phyloP scores from a whole-genome alignment of 768 basidiomycete genomes.

The Auricularia auricula-judae region DNA sequence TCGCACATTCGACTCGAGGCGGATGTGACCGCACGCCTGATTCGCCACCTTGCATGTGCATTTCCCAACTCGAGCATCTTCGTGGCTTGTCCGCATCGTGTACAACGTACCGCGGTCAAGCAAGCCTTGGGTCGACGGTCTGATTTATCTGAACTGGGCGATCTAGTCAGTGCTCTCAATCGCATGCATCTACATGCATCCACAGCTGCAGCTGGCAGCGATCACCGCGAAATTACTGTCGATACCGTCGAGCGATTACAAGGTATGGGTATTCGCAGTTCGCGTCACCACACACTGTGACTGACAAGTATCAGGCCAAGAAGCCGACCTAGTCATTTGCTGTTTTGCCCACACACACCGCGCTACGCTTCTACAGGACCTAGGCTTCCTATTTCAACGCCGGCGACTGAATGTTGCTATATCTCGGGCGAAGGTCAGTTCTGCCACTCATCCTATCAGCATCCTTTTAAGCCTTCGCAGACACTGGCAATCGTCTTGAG shows the following conservation, averaged over 20 bases:
- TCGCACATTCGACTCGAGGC: conserved; percentile 38
- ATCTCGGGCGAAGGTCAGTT: conserved; percentile 37
- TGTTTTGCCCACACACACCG: conserved; percentile 35
- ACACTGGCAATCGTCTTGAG: conserved; percentile 25
- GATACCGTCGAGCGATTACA: conserved; percentile 42
- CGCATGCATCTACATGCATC: conserved; percentile 7
- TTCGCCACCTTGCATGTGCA: conserved; percentile 26
- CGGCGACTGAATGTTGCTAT: conserved; percentile 42
- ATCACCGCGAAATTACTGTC: conserved; percentile 25
- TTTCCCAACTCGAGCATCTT: conserved; percentile 35
- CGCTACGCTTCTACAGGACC: conserved; percentile 20
- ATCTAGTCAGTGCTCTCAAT: conserved; percentile 10
- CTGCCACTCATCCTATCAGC: conserved; percentile 15
- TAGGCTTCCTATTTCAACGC: conserved; percentile 36
- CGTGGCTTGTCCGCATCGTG: conserved; percentile 40
- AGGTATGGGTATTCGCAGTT: conserved; percentile 18
- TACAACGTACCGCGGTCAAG: conserved; percentile 41
- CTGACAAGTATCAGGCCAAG: conserved; percentile 28
- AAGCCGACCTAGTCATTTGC: conserved; percentile 43
- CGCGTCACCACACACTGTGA: background rate
- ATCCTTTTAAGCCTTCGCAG: no score
- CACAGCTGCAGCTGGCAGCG: background rate
- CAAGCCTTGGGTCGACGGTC: conserved; percentile 20
- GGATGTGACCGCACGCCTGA: conserved; percentile 32
- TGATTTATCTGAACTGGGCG: conserved; percentile 6